These are phyloP conservation scores for Epichloe amarillans DNA, from an alignment of 2,329 filamentous ascomycete genomes.

Conservation along the genomic window DNA sequence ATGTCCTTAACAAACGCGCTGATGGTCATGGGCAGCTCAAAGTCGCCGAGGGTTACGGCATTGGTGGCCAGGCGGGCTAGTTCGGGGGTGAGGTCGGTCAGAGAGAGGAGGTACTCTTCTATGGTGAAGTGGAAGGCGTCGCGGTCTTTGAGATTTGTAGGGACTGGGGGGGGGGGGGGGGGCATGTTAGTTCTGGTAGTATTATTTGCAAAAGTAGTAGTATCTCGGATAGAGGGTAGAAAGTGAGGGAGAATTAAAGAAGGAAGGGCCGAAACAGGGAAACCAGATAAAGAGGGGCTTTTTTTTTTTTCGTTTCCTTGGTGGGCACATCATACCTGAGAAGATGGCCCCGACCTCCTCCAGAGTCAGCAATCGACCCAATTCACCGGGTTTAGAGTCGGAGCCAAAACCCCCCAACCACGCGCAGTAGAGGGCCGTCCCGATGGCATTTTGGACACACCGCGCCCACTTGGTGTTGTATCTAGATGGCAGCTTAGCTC, in stretches of 20 bases:
- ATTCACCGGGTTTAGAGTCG: slow-evolving; percentile 30
- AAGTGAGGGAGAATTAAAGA: background rate
- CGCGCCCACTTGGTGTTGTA: slow-evolving; percentile 80
- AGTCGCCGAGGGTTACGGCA: slow-evolving; percentile 78
- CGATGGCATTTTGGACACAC: slow-evolving; percentile 66
- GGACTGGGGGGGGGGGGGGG: slow-evolving; percentile 39
- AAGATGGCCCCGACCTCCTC: slow-evolving; percentile 75
- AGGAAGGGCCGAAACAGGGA: background rate
- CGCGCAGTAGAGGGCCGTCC: slow-evolving; percentile 42
- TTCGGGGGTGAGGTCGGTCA: slow-evolving; percentile 84
- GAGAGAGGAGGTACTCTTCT: slow-evolving; percentile 86
- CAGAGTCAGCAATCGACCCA: slow-evolving; percentile 64
- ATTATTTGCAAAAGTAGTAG: background rate
- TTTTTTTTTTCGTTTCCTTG: too few relatives aligned
- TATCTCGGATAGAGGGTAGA: background rate
- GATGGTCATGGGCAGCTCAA: slow-evolving; percentile 73
- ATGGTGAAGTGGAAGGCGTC: slow-evolving; percentile 93
- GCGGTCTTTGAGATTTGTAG: slow-evolving; percentile 77
- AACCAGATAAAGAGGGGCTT: background rate
- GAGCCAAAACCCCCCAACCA: slow-evolving; percentile 70
- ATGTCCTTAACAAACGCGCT: slow-evolving; percentile 89
- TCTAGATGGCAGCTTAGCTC: slow-evolving; percentile 19
- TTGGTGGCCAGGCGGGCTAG: slow-evolving; percentile 85
- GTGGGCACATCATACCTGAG: slow-evolving; percentile 38
- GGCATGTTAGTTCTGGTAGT: background rate